These are phyloP conservation scores for Capronia epimyces DNA, from an alignment of 2,329 filamentous ascomycete species.

Conservation along the genomic window DNA sequence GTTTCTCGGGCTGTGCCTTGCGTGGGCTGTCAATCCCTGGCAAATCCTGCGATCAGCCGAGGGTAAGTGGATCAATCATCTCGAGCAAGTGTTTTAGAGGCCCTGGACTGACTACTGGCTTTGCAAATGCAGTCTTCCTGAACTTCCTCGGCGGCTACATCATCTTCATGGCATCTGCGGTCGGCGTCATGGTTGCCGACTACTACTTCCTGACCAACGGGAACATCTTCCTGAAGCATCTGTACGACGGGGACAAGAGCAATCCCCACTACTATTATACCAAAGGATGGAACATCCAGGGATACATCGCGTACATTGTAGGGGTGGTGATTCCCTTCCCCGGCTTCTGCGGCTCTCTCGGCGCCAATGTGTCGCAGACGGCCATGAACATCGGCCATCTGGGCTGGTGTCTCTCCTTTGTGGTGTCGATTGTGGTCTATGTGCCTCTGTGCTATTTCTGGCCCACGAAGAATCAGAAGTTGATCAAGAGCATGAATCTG, in stretches of 20 bases:
- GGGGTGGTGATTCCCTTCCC: conserved; percentile 6
- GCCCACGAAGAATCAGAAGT: conserved; percentile 7
- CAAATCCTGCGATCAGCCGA: conserved; percentile 4
- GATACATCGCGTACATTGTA: conserved; percentile 5
- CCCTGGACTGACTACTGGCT: background rate
- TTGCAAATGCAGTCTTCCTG: background rate
- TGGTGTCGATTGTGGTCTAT: conserved; percentile 4
- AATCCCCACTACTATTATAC: conserved; percentile 5
- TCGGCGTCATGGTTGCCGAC: conserved; percentile 9
- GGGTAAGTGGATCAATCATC: background rate
- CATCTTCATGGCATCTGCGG: conserved; percentile 9
- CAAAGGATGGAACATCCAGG: conserved; percentile 7
- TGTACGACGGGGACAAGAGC: conserved; percentile 2
- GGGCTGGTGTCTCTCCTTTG: conserved; percentile 6
- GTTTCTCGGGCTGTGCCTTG: conserved; percentile 2
- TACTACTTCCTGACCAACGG: conserved; percentile 7
- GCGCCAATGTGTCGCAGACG: conserved; percentile 1
- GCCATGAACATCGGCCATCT: conserved; percentile 4
- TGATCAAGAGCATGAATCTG: background rate
- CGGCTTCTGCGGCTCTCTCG: conserved; percentile 5
- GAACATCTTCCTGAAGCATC: conserved; percentile 6
- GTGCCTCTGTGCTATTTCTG: conserved; percentile 2
- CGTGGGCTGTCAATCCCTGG: conserved; percentile 7
- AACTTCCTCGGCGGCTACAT: conserved; percentile 11
- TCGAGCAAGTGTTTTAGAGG: background rate